Evolutionary conservation across 2,329 filamentous ascomycete genomes (phyloP).

Genomic region (Gaeumannomyces tritici): DNA sequence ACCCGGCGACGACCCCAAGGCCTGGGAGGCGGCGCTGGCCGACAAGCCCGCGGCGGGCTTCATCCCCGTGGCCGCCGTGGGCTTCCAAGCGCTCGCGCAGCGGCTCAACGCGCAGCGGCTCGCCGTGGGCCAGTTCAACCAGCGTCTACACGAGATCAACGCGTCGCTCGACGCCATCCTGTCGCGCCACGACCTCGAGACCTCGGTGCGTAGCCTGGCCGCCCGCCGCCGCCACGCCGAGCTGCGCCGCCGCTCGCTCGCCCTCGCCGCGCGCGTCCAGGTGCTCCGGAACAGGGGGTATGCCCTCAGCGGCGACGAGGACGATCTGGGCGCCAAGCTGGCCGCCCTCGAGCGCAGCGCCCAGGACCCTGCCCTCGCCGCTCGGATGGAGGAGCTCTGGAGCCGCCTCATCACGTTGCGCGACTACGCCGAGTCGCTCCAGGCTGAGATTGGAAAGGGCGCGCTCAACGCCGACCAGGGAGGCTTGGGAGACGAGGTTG

Average conservation of each 20-base stretch:
- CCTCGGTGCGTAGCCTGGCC: slow-evolving; percentile 63
- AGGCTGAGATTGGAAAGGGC: slow-evolving; percentile 63
- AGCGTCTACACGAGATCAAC: slow-evolving; percentile 71
- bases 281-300: slow-evolving; percentile 74
- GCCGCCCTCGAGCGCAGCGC: slow-evolving; percentile 58
- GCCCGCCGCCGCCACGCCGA: slow-evolving; percentile 64
- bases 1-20: slow-evolving; percentile 60
- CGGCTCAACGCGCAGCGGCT: slow-evolving; percentile 64
- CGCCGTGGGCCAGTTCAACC: slow-evolving; percentile 60
- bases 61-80: slow-evolving; percentile 67
- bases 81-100: slow-evolving; percentile 62
- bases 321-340: slow-evolving; percentile 66
- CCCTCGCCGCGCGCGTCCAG: slow-evolving; percentile 70
- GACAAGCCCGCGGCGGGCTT: slow-evolving; percentile 69
- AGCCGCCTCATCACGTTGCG: slow-evolving; percentile 67
- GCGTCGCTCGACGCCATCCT: slow-evolving; percentile 61
- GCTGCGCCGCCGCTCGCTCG: slow-evolving; percentile 62
- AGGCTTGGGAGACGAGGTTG: slow-evolving; percentile 58
- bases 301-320: slow-evolving; percentile 68
- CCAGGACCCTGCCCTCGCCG: slow-evolving; percentile 64
- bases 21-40: slow-evolving; percentile 76
- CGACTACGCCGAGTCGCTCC: slow-evolving; percentile 62
- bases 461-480: slow-evolving; percentile 26
- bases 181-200: slow-evolving; percentile 66
- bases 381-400: slow-evolving; percentile 78